phyloP scores from a whole-genome alignment of 148 eudicot genomes.

The Tetragonia tetragonoides region DNA sequence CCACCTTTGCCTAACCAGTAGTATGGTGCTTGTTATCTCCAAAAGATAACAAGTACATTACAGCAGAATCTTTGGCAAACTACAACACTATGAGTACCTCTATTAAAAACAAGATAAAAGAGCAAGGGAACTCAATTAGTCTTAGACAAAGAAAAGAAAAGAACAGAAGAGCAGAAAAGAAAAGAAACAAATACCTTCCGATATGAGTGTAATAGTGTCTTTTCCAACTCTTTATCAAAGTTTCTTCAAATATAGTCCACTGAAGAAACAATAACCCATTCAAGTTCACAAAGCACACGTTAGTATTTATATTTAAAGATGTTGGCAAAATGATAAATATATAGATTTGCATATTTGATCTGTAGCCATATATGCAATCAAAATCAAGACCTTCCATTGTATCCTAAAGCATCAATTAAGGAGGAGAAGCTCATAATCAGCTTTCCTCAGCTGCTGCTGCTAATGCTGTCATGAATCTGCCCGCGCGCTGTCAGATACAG shows the following conservation, averaged over 20 bases:
- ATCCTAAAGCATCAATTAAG: background rate
- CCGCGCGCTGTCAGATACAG: slow-evolving; percentile 61
- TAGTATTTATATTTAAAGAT: background rate
- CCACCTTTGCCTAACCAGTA: background rate
- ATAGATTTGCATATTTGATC: background rate
- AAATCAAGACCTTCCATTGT: background rate
- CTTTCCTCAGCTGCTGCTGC: slow-evolving; percentile 76
- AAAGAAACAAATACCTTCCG: slow-evolving; percentile 63
- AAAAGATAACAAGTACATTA: background rate
- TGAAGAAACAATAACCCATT: slow-evolving; percentile 33
- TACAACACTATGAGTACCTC: background rate
- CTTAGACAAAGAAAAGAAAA: background rate
- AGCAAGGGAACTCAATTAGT: background rate
- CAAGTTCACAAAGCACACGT: slow-evolving; percentile 6
- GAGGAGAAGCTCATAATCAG: slow-evolving; percentile 29
- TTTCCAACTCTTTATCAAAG: slow-evolving; percentile 94
- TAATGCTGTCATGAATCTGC: slow-evolving; percentile 65
- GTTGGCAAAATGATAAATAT: background rate
- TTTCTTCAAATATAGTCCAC: slow-evolving; percentile 79
- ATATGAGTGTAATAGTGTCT: slow-evolving; percentile 79
- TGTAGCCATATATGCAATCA: background rate
- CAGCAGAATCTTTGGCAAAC: background rate
- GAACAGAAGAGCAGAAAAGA: background rate
- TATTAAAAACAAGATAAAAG: background rate
- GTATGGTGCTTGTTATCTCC: too few relatives aligned